Evolutionary conservation across 2,329 filamentous ascomycete species (phyloP).

Genomic region (Talaromyces sp.): DNA sequence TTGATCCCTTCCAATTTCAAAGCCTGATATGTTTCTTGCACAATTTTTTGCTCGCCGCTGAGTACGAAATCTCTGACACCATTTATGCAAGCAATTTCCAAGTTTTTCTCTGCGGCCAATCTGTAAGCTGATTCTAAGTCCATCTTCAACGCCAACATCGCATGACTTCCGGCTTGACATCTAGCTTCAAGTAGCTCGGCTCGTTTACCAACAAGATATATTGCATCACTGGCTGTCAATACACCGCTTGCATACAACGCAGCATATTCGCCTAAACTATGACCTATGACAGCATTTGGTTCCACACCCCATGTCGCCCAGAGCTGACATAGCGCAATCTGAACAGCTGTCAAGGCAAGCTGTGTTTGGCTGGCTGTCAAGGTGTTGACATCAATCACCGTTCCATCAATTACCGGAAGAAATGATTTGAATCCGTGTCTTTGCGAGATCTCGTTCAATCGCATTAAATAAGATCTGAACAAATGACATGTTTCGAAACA

Average conservation of each 20-base stretch:
- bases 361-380: not conserved
- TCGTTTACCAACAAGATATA: slow-evolving; percentile 23
- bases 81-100: slow-evolving; percentile 67
- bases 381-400: not conserved
- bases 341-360: not conserved
- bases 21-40: slow-evolving; percentile 48
- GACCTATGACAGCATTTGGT: slow-evolving; percentile 21
- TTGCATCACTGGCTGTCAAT: slow-evolving; percentile 16
- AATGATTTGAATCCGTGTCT: not conserved
- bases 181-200: slow-evolving; percentile 16
- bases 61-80: slow-evolving; percentile 70
- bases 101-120: slow-evolving; percentile 7
- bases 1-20: not conserved
- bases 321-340: not conserved
- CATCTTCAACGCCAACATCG: not conserved
- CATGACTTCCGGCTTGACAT: slow-evolving; percentile 14
- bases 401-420: not conserved
- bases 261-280: slow-evolving; percentile 28
- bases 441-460: not conserved
- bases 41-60: slow-evolving; percentile 54
- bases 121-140: not conserved
- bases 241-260: slow-evolving; percentile 22
- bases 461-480: not conserved
- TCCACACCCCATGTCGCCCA: slow-evolving; percentile 16
- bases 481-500: slow-evolving; percentile 22